Evolutionary conservation across 805 yeast genomes (phyloP), one percentile per base, ranked within the genome.

Genomic region (Yarrowia sp.): DNA sequence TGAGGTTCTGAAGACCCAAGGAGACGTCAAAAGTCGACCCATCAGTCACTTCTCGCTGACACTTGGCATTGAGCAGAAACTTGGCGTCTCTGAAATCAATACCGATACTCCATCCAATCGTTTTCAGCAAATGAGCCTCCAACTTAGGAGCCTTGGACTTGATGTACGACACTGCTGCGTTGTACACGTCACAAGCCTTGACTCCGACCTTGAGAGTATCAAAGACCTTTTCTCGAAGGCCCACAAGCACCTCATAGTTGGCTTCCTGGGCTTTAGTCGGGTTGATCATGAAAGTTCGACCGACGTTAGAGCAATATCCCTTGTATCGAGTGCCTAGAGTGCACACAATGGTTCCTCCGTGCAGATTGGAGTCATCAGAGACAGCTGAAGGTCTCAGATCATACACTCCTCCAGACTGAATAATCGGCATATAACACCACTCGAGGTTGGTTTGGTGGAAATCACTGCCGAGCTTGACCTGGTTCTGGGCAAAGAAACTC

Each of bases 351-450:
- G 89, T 91, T 28, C 96, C 93, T 14, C 84, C 83, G 8, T 90
- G 88, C 57, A 83, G 82, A 69, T 83, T 84, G 68, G 83, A 84
- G 66, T 84, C 82, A 62, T 84, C 84, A 0, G 96, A 87, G 65
- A 86, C 84, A 1, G 96, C 96, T 65, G 93, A 86, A 47, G 96
- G 92, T 71, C 83, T 86, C 72, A 92, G 79, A 75, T 92, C 96
- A 72, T 86, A 92, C 65, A 86, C 85, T 39, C 90, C 91, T 64
- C 96, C 96, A 70, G 96, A 88, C 77, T 91, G 96, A 63, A 92
- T 83, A 62, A 92, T 89, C 33, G 98, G 98, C 65, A 92, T 85
- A 75, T 90, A 91, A 69, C 96, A 89, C 97, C 98, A 93, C 74
- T 93, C 98, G 18, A 93, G 77, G 68, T 85, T 83, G 67, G 84